Conservation (phyloP, 1,139 yeast genomes). For the Arxiozyma slooffiae region DNA sequence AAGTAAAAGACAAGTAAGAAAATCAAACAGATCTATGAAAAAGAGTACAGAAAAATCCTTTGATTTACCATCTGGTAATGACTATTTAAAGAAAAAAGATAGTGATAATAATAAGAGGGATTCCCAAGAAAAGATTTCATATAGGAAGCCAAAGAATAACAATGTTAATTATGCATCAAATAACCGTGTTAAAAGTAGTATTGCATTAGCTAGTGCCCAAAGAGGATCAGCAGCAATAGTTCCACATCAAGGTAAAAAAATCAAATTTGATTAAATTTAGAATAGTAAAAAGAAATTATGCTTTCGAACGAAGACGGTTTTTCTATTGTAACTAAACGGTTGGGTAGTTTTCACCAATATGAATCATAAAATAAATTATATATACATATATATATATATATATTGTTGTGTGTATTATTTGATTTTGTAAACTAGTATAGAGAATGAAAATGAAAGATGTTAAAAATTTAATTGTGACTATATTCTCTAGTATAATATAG, state of each 20-base stretch:
- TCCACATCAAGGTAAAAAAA: constrained; percentile 82
- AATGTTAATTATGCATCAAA: constrained; percentile 25
- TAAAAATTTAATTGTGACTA: too few species aligned
- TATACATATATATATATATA: too few species aligned
- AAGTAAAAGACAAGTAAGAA: constrained; percentile 49
- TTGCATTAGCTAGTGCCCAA: constrained; percentile 81
- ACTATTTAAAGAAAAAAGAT: neutral
- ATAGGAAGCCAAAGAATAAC: constrained; percentile 1
- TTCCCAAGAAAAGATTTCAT: neutral
- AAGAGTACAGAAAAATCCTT: constrained; percentile 8
- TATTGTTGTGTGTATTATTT: too few species aligned
- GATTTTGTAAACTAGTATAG: too few species aligned
- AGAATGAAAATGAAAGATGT: too few species aligned
- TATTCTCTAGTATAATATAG: too few species aligned
- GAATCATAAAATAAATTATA: too few species aligned
- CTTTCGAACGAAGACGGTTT: neutral
- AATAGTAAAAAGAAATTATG: too few species aligned
- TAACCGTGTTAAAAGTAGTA: constrained; percentile 64
- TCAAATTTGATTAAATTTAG: constrained; percentile 42
- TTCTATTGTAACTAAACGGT: neutral
- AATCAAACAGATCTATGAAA: constrained; percentile 18
- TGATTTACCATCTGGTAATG: constrained; percentile 12
- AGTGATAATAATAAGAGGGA: neutral
- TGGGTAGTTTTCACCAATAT: too few species aligned
- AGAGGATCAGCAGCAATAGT: constrained; percentile 88